A percentile compares a stretch with the other conserved stretches of the same genome.
phyloP scores from a whole-genome alignment of 1,284 basidiomycete genomes.

The Trichosporon faecale region DNA sequence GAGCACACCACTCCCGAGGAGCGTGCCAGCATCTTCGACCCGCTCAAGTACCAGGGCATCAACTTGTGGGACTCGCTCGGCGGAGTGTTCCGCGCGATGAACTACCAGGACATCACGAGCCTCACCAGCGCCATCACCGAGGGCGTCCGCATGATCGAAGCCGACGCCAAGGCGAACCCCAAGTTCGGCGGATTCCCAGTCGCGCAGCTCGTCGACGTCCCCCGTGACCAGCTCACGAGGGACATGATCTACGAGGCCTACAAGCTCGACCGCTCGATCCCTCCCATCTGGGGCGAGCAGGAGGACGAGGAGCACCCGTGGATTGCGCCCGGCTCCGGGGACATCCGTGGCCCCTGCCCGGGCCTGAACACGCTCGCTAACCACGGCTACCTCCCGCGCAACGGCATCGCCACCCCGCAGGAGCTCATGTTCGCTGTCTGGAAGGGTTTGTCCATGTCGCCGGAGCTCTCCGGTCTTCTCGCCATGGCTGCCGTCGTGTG shows the following conservation, averaged over 20 bases:
- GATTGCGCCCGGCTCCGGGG: constrained; percentile 23
- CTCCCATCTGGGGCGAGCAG: constrained; percentile 8
- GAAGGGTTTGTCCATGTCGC: constrained; percentile 12
- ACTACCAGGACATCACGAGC: not conserved
- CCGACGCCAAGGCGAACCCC: not conserved
- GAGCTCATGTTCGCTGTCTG: constrained; percentile 22
- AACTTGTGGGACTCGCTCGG: not conserved
- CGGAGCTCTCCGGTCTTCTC: constrained; percentile 14
- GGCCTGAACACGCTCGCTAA: constrained; percentile 46
- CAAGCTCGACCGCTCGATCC: not conserved
- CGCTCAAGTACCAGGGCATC: not conserved
- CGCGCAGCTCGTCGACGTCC: not conserved
- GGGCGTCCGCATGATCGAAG: not conserved
- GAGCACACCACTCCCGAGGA: not conserved
- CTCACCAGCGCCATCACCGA: not conserved
- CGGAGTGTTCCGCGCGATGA: not conserved
- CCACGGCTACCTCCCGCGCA: constrained; percentile 34
- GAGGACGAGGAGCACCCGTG: constrained; percentile 29
- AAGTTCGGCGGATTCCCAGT: not conserved
- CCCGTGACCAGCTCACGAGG: not conserved
- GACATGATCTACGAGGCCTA: constrained; percentile 2
- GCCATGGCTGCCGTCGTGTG: not conserved
- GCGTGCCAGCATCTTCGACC: not conserved
- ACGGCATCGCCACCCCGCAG: constrained; percentile 36
- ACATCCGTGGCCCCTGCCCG: constrained; percentile 41